These are phyloP conservation scores for Zelonia costaricensis DNA, from an alignment of 208 protist genomes.

Conservation along the genomic window DNA sequence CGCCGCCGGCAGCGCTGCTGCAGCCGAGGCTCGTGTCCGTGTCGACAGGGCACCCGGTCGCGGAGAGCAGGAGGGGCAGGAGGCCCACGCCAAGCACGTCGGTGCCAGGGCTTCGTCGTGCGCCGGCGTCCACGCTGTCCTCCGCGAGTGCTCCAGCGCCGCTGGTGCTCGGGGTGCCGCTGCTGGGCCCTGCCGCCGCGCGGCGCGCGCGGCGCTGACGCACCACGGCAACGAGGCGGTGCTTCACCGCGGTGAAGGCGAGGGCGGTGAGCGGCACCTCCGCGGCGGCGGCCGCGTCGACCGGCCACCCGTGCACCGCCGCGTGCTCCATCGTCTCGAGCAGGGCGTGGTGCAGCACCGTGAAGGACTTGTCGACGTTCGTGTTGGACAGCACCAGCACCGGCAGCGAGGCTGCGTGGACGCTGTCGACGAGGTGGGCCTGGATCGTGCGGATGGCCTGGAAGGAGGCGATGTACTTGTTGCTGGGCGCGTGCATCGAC, in stretches of 20 bases:
- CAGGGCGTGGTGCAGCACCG: constrained; percentile 66
- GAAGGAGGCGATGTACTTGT: constrained; percentile 92
- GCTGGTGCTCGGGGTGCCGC: background rate
- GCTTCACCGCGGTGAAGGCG: constrained; percentile 13
- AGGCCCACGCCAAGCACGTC: too few species aligned
- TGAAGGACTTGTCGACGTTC: constrained; percentile 87
- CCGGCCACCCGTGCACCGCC: constrained; percentile 30
- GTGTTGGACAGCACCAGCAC: constrained; percentile 89
- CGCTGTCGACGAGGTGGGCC: constrained; percentile 39
- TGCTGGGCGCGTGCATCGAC: constrained; percentile 74
- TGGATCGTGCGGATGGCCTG: constrained; percentile 89
- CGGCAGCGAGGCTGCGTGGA: constrained; percentile 29
- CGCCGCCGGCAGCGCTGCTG: too few species aligned
- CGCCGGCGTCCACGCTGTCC: too few species aligned
- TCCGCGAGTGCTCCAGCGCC: too few species aligned
- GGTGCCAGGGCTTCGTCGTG: too few species aligned
- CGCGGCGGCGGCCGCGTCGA: constrained; percentile 4
- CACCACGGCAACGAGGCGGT: constrained; percentile 16
- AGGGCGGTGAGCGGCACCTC: constrained; percentile 18
- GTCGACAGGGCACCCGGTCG: too few species aligned
- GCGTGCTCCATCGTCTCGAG: constrained; percentile 58
- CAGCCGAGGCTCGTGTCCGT: too few species aligned
- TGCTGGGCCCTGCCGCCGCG: background rate
- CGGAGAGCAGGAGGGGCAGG: too few species aligned
- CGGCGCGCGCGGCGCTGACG: constrained; percentile 18